Percentiles rank a stretch among this genome's conserved stretches.
Conservation (phyloP, 2,329 filamentous ascomycete species). For the Lasiodiplodia gonubiensis region DNA sequence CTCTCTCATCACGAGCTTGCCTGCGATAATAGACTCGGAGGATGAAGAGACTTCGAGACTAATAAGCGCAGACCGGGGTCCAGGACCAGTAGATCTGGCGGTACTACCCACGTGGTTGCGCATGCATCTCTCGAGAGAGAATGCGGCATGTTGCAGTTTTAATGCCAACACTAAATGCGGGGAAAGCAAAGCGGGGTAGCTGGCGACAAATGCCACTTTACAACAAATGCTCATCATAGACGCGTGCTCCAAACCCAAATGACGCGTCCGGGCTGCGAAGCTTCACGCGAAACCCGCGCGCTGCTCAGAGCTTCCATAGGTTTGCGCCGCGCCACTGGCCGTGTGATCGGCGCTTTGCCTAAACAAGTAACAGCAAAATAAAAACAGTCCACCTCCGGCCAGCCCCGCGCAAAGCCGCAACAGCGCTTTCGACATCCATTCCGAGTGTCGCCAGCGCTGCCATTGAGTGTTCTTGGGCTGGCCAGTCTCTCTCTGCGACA, state of each 20-base stretch:
- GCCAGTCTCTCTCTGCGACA: not conserved
- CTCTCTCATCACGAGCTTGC: not conserved
- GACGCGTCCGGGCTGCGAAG: not conserved
- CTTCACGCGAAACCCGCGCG: not conserved
- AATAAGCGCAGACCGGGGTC: not conserved
- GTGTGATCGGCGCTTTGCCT: conserved; percentile 5
- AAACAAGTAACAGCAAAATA: conserved; percentile 3
- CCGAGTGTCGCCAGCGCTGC: not conserved
- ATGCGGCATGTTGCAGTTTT: not conserved
- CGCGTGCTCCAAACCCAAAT: not conserved
- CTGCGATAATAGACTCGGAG: not conserved
- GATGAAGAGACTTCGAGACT: not conserved
- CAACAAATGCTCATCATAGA: not conserved
- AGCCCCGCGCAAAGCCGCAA: not conserved
- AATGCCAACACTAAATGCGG: not conserved
- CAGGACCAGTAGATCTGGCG: not conserved
- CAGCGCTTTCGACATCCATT: not conserved
- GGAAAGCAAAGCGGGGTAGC: not conserved
- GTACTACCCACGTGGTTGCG: not conserved
- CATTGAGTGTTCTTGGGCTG: not conserved
- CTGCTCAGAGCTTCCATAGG: conserved; percentile 3
- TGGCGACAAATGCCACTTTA: not conserved
- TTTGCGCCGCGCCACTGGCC: not conserved
- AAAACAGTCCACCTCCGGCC: not conserved
- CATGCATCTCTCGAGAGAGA: not conserved